Base-by-base conservation (phyloP, 305 asterid species). In the Plantago coronopus region DNA sequence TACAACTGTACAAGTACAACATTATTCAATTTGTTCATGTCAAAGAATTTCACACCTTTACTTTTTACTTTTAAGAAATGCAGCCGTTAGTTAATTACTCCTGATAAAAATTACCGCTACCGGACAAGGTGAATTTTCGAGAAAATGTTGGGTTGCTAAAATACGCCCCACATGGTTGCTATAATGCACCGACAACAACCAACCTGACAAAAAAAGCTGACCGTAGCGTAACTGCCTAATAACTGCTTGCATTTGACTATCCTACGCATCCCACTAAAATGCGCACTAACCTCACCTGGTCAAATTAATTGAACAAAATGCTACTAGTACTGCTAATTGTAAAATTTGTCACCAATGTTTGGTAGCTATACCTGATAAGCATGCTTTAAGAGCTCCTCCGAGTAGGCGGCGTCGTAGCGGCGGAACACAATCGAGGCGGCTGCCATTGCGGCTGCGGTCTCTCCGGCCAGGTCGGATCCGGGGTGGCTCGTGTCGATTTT, bases 401-500 rank as follows among this genome's bases (percentile, higher is more conserved):
- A 65, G 76, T 93, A 93, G 10, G 88, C 69, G 13, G 81, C 77
- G 64, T 93, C 79, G 80, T 65, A 72, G 22, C 83, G 83, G 74
- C 93, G 97, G 87, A 87, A 93, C 61, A 89, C 89, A 25, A 93
- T 73, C 60, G 99, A 87, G 1, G 99, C 99, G 20, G 99, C 97
- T 9, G 97, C 97, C 97, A 93, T 82, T 7, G 99, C 97, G 17
- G 99, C 97, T 22, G 99, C 99, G 14, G 97, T 85, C 69, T 93
- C 99, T 16, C 94, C 97, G 74, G 96, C 99, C 40, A 93, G 89
- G 81, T 93, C 99, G 42, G 99, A 93, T 51, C 99, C 99, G 0
- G 99, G 99, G 57, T 78, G 81, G 67, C 70, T 85, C 8, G 94
- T 80, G 72, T 93, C 99, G 13, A 93, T 76, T 49, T 61, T 77